Conservation (phyloP, 768 basidiomycete species). For the Amanita fuliginea region DNA sequence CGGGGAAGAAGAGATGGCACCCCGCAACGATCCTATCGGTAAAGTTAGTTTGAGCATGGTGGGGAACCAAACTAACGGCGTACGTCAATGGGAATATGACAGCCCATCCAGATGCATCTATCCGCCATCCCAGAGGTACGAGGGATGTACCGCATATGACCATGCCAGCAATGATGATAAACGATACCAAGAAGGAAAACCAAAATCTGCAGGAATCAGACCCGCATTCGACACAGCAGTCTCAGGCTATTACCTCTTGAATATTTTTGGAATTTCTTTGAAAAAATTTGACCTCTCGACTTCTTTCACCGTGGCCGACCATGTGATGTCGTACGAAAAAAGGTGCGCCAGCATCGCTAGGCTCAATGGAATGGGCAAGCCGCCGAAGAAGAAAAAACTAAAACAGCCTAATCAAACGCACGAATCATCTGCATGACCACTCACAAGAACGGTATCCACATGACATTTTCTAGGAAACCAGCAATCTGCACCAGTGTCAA, state of each 20-base stretch:
- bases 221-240: constrained; percentile 18
- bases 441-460: constrained; percentile 70
- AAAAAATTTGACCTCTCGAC: constrained; percentile 84
- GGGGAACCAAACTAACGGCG: constrained; percentile 15
- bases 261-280: constrained; percentile 80
- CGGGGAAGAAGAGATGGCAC: constrained; percentile 65
- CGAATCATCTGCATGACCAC: constrained; percentile 15
- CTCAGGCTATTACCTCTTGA: constrained; percentile 45
- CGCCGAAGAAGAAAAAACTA: constrained; percentile 75
- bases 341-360: constrained; percentile 61
- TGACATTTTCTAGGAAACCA: constrained; percentile 45
- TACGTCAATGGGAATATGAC: constrained; percentile 64
- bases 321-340: constrained; percentile 44
- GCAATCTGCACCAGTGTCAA: constrained; percentile 19
- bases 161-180: constrained; percentile 47
- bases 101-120: constrained; percentile 49
- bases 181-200: constrained; percentile 40
- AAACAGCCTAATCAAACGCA: background rate
- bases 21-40: constrained; percentile 43
- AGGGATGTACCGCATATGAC: constrained; percentile 35
- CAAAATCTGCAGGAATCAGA: constrained; percentile 38
- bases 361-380: constrained; percentile 58
- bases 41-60: background rate
- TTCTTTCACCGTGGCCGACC: constrained; percentile 64
- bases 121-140: constrained; percentile 50